Evolutionary conservation across 495 filamentous ascomycete species (phyloP).

Genomic region (Parachaetomium inaequale): DNA sequence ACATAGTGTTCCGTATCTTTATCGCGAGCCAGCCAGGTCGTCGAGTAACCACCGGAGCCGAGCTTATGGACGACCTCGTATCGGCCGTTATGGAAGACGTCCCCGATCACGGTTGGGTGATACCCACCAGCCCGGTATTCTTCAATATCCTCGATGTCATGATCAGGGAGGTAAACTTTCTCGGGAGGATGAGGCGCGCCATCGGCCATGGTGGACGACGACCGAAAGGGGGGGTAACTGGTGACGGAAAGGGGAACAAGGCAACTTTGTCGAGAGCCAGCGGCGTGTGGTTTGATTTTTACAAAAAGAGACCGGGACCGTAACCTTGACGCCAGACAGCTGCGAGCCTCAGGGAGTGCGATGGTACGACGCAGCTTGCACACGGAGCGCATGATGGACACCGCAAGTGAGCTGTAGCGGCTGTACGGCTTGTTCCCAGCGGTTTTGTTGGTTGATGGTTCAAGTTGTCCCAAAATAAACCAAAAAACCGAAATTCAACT

Average conservation of each 20-base stretch:
- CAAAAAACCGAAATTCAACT: too few relatives aligned
- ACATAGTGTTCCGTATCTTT: background rate
- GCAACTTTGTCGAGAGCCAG: too few relatives aligned
- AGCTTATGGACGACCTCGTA: slow-evolving; percentile 6
- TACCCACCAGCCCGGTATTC: background rate
- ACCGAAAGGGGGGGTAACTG: too few relatives aligned
- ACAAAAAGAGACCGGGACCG: background rate
- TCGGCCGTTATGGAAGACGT: background rate
- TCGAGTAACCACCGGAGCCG: background rate
- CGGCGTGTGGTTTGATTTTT: background rate
- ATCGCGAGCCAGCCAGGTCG: slow-evolving; percentile 1
- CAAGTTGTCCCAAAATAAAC: too few relatives aligned
- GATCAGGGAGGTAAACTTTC: background rate
- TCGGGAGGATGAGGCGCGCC: background rate
- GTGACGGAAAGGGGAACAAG: too few relatives aligned
- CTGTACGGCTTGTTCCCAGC: too few relatives aligned
- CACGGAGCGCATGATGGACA: too few relatives aligned
- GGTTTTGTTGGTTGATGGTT: too few relatives aligned
- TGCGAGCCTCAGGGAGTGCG: too few relatives aligned
- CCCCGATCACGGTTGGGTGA: background rate
- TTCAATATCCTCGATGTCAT: background rate
- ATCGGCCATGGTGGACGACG: background rate
- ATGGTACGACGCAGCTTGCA: too few relatives aligned
- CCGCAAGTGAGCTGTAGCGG: too few relatives aligned
- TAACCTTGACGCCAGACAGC: too few relatives aligned